Evolutionary conservation across 805 yeast genomes (phyloP).

Genomic region (Isabelozyma heimii): DNA sequence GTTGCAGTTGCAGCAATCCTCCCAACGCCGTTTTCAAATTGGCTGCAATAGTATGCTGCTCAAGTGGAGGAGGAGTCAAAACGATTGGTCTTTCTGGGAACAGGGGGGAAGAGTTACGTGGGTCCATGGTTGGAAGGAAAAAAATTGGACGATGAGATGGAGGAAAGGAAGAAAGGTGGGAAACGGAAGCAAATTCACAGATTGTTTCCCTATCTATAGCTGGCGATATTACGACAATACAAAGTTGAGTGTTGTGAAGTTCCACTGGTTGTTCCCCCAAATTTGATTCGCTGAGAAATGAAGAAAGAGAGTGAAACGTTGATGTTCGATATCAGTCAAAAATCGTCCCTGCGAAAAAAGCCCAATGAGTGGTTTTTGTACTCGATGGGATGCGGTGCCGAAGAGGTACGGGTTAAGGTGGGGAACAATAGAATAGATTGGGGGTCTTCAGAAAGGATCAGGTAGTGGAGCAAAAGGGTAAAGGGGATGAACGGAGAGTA

Average conservation of each 20-base stretch:
- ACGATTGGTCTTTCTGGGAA: conserved; percentile 34
- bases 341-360: not conserved
- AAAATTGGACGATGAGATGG: not conserved
- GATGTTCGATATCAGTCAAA: not conserved
- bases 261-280: not conserved
- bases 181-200: too few relatives aligned
- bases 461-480: too few relatives aligned
- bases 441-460: too few relatives aligned
- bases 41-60: conserved; percentile 7
- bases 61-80: conserved; percentile 42
- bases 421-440: not conserved
- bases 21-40: not conserved
- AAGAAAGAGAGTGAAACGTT: not conserved
- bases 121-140: conserved; percentile 5
- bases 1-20: conserved; percentile 1
- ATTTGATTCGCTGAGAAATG: not conserved
- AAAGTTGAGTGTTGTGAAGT: not conserved
- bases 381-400: not conserved
- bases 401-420: not conserved
- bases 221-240: not conserved
- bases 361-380: not conserved
- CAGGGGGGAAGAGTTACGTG: conserved; percentile 12
- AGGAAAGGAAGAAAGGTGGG: not conserved
- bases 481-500: too few relatives aligned
- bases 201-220: not conserved